Evolutionary conservation across 106 monocot genomes (phyloP).

Genomic region (Agapanthus africanus): DNA sequence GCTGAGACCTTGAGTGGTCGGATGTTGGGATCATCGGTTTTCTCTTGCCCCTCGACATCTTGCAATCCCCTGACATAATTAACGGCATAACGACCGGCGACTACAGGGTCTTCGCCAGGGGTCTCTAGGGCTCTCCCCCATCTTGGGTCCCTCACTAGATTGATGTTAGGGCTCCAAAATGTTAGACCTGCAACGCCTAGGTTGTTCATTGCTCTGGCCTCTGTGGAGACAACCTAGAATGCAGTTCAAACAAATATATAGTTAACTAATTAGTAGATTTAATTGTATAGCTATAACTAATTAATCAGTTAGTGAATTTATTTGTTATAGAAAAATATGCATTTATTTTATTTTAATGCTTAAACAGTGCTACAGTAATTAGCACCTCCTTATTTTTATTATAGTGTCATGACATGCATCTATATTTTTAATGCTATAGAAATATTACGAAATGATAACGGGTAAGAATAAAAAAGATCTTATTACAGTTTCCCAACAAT

Average conservation of each 20-base stretch:
- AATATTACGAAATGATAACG: too few species aligned
- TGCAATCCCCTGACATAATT: slow-evolving; percentile 38
- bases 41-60: slow-evolving; percentile 9
- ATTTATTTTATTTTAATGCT: too few species aligned
- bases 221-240: slow-evolving; percentile 22
- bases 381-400: too few species aligned
- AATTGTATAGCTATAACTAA: too few species aligned
- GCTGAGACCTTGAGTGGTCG: slow-evolving; percentile 30
- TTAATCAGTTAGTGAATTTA: too few species aligned
- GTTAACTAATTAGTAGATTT: too few species aligned
- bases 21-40: neutral
- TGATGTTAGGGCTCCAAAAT: slow-evolving; percentile 34
- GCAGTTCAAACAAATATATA: neutral
- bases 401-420: too few species aligned
- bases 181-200: slow-evolving; percentile 22
- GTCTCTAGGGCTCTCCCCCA: slow-evolving; percentile 46
- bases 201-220: slow-evolving; percentile 27
- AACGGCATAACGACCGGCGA: slow-evolving; percentile 18
- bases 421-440: too few species aligned
- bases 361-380: too few species aligned
- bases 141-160: slow-evolving; percentile 21
- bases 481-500: too few species aligned
- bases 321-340: too few species aligned
- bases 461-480: too few species aligned
- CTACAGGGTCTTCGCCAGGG: slow-evolving; percentile 41